Base-by-base conservation (phyloP, 2,329 filamentous ascomycete species). In the Apiospora kogelbergensis region DNA sequence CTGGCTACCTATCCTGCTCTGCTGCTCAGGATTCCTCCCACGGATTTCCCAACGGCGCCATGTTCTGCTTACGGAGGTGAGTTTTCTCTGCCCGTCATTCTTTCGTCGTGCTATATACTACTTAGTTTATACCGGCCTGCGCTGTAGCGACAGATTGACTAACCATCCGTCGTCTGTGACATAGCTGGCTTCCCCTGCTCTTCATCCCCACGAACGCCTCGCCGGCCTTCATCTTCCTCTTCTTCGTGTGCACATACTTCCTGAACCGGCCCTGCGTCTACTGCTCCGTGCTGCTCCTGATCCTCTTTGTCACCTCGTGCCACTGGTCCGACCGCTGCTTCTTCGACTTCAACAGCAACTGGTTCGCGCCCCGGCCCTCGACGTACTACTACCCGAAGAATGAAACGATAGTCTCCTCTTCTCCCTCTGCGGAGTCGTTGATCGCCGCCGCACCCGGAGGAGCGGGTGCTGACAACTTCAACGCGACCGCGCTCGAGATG, bases 181-280 rank as follows among this genome's bases (percentile, higher is more conserved):
- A 7, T 75, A 95, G 93, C 81, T 95, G 93, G 91, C 88, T 96
- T 66, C 93, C 93, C 40, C 90, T 96, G 74, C 92, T 96, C 79
- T 95, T 96, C 82, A 94, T 96, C 75, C 93, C 93, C 67, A 93
- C 93, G 70, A 94, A 95, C 80, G 92, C 93, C 74, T 94, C 92
- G 69, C 93, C 93, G 33, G 88, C 93, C 76, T 95, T 95, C 84
- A 93, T 96, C 79, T 89, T 95, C 82, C 88, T 94, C 82, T 94
- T 96, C 86, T 91, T 99, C 84, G 87, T 94, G 73, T 94, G 95
- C 80, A 97, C 95, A 73, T 98, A 97, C 85, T 93, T 97, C 82
- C 90, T 99, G 76, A 97, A 98, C 83, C 91, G 95, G 68, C 96
- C 96, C 67, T 99, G 96, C 84, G 91, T 97, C 75, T 99, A 99